These are phyloP conservation scores for Fusarium nodosum DNA, from an alignment of 2,329 filamentous ascomycete genomes.

Conservation along the genomic window DNA sequence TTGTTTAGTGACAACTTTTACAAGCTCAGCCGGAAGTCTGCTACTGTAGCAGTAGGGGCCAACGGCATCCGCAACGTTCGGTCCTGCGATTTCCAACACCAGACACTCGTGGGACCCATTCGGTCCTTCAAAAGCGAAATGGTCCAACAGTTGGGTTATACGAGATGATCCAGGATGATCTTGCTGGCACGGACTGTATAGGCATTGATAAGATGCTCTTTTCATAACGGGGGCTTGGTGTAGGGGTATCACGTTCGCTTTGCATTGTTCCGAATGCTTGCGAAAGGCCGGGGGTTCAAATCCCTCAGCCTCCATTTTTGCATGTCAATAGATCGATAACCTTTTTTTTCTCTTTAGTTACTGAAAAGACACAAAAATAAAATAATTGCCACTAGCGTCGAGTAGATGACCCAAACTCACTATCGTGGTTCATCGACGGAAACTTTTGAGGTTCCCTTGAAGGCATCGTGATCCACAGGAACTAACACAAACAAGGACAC, in stretches of 20 bases:
- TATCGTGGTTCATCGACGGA: neutral
- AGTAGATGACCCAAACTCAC: neutral
- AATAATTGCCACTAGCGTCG: too few species aligned
- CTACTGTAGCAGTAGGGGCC: slow-evolving; percentile 1
- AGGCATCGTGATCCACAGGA: neutral
- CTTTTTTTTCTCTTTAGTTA: too few species aligned
- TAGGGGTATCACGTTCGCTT: slow-evolving; percentile 51
- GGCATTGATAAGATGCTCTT: rapidly evolving
- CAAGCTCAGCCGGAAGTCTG: slow-evolving; percentile 25
- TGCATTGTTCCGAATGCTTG: slow-evolving; percentile 42
- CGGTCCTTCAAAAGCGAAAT: slow-evolving; percentile 21
- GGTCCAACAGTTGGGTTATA: slow-evolving; percentile 15
- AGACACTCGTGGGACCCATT: slow-evolving; percentile 34
- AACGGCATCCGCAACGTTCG: slow-evolving; percentile 18
- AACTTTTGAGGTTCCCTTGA: neutral
- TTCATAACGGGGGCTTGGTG: slow-evolving; percentile 46
- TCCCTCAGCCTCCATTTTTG: slow-evolving; percentile 49
- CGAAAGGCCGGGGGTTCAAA: slow-evolving; percentile 52
- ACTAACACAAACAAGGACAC: neutral
- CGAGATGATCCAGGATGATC: neutral
- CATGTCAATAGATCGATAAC: neutral
- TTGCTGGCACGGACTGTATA: neutral
- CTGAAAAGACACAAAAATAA: too few species aligned
- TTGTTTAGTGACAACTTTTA: slow-evolving; percentile 27
- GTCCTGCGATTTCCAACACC: slow-evolving; percentile 22